Evolutionary conservation across 148 eudicot species (phyloP), one percentile per base, ranked within the genome.

Genomic region (Fagopyrum tataricum): DNA sequence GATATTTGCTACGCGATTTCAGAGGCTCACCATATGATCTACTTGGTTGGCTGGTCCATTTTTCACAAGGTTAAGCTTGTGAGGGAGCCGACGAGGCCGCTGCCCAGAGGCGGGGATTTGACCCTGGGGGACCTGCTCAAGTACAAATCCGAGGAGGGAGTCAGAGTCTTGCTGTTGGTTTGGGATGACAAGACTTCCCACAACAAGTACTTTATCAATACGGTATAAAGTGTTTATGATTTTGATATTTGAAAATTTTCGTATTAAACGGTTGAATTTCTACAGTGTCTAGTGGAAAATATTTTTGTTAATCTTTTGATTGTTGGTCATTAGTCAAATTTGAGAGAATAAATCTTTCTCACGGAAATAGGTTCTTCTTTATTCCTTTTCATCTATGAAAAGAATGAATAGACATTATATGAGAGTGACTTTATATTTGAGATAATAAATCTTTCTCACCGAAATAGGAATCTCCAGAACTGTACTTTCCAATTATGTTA

Each of bases 111-210:
- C 7, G 97, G 98, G 11, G 87, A 95, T 74, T 78, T 91, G 73
- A 91, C 85, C 7, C 84, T 95, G 40, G 99, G 99, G 7, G 96
- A 95, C 0, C 73, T 95, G 81, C 82, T 95, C 61, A 95, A 85
- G 91, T 95, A 95, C 76, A 95, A 95, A 82, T 95, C 99, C 0
- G 87, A 95, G 78, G 99, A 95, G 83, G 99, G 99, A 39, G 99
- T 95, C 21, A 75, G 99, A 44, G 97, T 95, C 52, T 72, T 95
- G 82, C 56, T 95, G 81, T 71, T 95, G 80, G 85, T 95, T 79
- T 95, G 99, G 99, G 96, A 95, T 82, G 99, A 95, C 72, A 91
- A 90, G 84, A 91, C 97, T 77, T 95, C 99, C 8, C 99, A 91
- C 49, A 80, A 77, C 44, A 91, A 84, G 81, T 83, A 84, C 58